Evolutionary conservation across 352 stramenopile species (phyloP).

Genomic region (Globisporangium lucens): DNA sequence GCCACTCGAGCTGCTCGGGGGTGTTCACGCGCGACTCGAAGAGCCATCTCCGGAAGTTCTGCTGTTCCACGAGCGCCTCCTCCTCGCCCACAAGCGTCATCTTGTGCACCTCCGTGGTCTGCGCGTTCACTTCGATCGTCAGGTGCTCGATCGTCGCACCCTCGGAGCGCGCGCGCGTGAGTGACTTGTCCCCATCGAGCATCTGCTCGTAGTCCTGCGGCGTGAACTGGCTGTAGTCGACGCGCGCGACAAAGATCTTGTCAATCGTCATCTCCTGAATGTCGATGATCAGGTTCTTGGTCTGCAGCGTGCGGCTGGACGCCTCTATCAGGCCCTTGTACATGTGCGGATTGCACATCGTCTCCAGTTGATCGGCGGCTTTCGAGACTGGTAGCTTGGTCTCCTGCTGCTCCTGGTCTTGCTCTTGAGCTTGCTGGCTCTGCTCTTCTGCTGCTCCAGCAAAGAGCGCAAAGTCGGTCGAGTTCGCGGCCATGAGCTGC

Average conservation of each 20-base stretch:
- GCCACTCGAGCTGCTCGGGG: slow-evolving; percentile 35
- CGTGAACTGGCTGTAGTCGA: slow-evolving; percentile 36
- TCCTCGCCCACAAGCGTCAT: slow-evolving; percentile 43
- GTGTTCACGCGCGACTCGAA: slow-evolving; percentile 33
- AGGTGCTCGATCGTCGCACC: slow-evolving; percentile 39
- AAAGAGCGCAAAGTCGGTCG: slow-evolving; percentile 31
- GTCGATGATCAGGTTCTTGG: slow-evolving; percentile 35
- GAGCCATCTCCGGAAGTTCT: slow-evolving; percentile 33
- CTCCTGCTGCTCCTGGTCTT: background rate
- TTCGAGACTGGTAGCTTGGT: background rate
- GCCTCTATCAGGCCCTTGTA: slow-evolving; percentile 25
- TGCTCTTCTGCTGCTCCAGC: slow-evolving; percentile 11
- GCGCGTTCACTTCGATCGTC: slow-evolving; percentile 31
- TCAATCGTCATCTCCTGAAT: slow-evolving; percentile 33
- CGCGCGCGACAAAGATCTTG: slow-evolving; percentile 22
- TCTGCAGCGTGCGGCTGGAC: slow-evolving; percentile 17
- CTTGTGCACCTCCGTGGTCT: slow-evolving; percentile 32
- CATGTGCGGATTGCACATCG: slow-evolving; percentile 32
- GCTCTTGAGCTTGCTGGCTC: background rate
- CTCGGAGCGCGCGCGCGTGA: slow-evolving; percentile 20
- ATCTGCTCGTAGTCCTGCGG: slow-evolving; percentile 28
- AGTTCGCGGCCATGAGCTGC: slow-evolving; percentile 36
- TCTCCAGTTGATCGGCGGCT: slow-evolving; percentile 17
- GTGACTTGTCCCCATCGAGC: slow-evolving; percentile 11
- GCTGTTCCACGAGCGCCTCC: slow-evolving; percentile 33